These are phyloP conservation scores for Chrysoporthe cubensis DNA, from an alignment of 2,329 filamentous ascomycete species.

Conservation along the genomic window DNA sequence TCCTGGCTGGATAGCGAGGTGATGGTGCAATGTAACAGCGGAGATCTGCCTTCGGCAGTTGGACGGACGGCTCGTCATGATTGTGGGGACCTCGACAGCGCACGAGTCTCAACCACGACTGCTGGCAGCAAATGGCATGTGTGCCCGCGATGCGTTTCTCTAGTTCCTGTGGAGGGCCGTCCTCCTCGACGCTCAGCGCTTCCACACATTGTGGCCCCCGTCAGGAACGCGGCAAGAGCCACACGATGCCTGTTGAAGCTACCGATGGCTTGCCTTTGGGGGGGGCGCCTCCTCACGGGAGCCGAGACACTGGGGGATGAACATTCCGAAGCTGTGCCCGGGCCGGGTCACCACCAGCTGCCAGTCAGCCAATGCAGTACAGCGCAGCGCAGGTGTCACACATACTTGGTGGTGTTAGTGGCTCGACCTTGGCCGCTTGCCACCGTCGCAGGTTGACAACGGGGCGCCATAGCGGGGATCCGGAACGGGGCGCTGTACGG, in stretches of 20 bases:
- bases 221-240: not conserved
- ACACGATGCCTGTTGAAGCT: too few species aligned
- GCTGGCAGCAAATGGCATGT: not conserved
- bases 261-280: too few species aligned
- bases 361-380: not conserved
- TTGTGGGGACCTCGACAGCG: conserved; percentile 11
- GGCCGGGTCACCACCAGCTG: not conserved
- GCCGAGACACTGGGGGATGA: not conserved
- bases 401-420: not conserved
- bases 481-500: conserved; percentile 18
- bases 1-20: not conserved
- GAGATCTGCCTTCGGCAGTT: conserved; percentile 26
- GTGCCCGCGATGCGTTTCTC: not conserved
- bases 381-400: not conserved
- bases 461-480: conserved; percentile 12
- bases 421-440: not conserved
- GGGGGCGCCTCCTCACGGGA: too few species aligned
- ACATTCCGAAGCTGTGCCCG: not conserved
- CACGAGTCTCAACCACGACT: not conserved
- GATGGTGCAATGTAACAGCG: conserved; percentile 19
- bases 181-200: not conserved
- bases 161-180: not conserved
- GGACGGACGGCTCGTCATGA: conserved; percentile 14
- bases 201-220: not conserved
- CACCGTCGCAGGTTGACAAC: conserved; percentile 10